A percentile compares a stretch with the other conserved stretches of the same genome.
phyloP scores from a whole-genome alignment of 2,329 filamentous ascomycete genomes.

The Lasiodiplodia theobromae region DNA sequence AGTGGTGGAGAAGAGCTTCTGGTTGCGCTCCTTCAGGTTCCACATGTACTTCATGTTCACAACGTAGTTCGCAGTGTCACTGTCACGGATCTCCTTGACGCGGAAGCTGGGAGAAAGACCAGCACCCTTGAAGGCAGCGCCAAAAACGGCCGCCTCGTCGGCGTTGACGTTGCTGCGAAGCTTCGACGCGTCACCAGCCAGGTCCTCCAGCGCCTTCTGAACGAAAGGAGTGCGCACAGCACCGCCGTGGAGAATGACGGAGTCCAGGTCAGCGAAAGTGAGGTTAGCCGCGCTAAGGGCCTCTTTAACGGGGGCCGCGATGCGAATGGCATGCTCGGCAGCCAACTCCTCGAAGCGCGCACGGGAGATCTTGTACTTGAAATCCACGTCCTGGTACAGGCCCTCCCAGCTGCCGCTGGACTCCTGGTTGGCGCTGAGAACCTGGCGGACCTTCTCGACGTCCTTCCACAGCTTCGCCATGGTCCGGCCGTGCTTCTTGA shows the following conservation, averaged over 20 bases:
- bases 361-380: constrained; percentile 87
- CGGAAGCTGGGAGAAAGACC: constrained; percentile 93
- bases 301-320: constrained; percentile 72
- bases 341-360: constrained; percentile 82
- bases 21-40: constrained; percentile 73
- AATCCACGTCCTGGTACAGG: constrained; percentile 89
- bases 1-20: constrained; percentile 81
- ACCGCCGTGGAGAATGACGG: constrained; percentile 92
- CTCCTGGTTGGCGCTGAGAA: constrained; percentile 91
- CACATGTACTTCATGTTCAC: constrained; percentile 76
- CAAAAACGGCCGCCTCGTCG: constrained; percentile 95
- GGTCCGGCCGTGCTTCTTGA: constrained; percentile 80
- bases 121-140: constrained; percentile 92
- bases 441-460: constrained; percentile 82
- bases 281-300: constrained; percentile 78
- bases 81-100: constrained; percentile 91
- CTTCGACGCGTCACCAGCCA: constrained; percentile 76
- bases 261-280: constrained; percentile 78
- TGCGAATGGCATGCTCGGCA: constrained; percentile 70
- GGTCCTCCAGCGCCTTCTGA: constrained; percentile 82
- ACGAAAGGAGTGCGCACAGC: constrained; percentile 92
- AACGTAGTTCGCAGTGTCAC: constrained; percentile 77
- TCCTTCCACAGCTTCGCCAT: constrained; percentile 94
- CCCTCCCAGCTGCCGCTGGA: constrained; percentile 84
- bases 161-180: constrained; percentile 94